Conservation (phyloP, 2,329 filamentous ascomycete genomes). For the Huntiella omanensis region DNA sequence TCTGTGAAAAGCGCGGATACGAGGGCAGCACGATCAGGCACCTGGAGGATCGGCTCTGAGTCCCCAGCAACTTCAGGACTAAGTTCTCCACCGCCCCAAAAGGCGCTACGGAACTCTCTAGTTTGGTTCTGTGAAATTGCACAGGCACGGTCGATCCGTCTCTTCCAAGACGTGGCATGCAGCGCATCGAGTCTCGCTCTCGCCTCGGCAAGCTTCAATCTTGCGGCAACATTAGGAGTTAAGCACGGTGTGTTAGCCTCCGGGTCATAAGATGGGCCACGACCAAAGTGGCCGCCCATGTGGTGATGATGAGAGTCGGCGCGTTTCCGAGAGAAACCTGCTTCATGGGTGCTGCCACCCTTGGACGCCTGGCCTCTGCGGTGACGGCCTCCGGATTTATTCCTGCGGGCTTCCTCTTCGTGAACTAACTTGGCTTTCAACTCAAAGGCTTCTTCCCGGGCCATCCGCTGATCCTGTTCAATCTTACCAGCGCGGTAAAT, state of each 20-base stretch:
- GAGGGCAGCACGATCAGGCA: conserved; percentile 68
- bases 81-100: conserved; percentile 60
- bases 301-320: conserved; percentile 26
- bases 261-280: conserved; percentile 56
- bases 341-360: neutral
- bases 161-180: conserved; percentile 84
- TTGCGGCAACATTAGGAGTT: conserved; percentile 1
- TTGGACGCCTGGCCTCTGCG: conserved; percentile 17
- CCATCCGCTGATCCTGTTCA: conserved; percentile 78
- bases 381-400: conserved; percentile 28
- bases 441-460: conserved; percentile 74
- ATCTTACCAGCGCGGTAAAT: conserved; percentile 81
- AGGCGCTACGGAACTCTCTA: conserved; percentile 57
- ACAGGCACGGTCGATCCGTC: conserved; percentile 64
- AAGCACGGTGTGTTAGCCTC: conserved; percentile 39
- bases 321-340: conserved; percentile 18
- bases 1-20: conserved; percentile 69
- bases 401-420: conserved; percentile 44
- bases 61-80: conserved; percentile 67
- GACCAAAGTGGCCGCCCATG: conserved; percentile 24
- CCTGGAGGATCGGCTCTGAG: conserved; percentile 65
- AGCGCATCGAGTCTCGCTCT: conserved; percentile 55
- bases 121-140: conserved; percentile 52
- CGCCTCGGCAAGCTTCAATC: conserved; percentile 50
- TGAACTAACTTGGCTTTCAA: conserved; percentile 73